Conservation (phyloP, 2,329 filamentous ascomycete species). For the Colletotrichum paranaense region DNA sequence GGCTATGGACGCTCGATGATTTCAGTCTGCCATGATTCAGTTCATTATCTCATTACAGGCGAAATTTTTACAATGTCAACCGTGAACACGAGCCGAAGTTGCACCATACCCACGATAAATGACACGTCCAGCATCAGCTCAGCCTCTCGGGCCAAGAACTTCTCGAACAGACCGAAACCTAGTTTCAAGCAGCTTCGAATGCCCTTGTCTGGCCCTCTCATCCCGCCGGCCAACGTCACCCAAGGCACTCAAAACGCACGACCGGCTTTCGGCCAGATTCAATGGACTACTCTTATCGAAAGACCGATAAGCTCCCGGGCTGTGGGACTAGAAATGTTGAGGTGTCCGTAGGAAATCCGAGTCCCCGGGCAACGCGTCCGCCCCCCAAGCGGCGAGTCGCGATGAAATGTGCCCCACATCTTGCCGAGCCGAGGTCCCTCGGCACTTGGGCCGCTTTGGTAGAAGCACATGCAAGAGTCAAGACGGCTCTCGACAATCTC, state of each 20-base stretch:
- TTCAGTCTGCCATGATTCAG: background rate
- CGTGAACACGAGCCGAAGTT: no score
- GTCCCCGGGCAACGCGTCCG: background rate
- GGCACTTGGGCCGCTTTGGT: background rate
- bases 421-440: slow-evolving; percentile 28
- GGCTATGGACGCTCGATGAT: slow-evolving; percentile 9
- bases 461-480: slow-evolving; percentile 7
- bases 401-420: background rate
- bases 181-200: background rate
- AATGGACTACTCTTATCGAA: background rate
- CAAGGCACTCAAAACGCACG: background rate
- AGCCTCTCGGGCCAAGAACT: background rate
- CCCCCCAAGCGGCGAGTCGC: background rate
- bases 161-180: background rate
- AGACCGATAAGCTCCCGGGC: background rate
- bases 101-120: background rate
- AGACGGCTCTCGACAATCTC: background rate
- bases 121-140: background rate
- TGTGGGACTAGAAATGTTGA: background rate
- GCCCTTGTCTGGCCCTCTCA: background rate
- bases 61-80: no score
- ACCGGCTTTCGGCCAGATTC: background rate
- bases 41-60: background rate
- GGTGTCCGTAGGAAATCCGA: background rate
- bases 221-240: background rate